Evolutionary conservation across 2,329 filamentous ascomycete species (phyloP), one percentile per base, ranked within the genome.

Genomic region (Cyphellophora europaea): DNA sequence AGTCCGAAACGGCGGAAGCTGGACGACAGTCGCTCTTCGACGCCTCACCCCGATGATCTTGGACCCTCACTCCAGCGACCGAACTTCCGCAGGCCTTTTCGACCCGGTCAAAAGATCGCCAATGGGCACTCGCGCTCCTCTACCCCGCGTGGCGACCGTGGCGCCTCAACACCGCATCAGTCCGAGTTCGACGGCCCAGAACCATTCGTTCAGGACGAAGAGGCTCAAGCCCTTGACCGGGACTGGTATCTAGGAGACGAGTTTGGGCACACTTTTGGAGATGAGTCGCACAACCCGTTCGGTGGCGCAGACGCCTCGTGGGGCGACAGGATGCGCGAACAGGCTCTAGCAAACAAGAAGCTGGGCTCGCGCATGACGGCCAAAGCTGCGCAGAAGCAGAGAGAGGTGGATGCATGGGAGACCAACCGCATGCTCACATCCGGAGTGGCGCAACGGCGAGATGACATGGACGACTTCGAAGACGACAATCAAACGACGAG

Each of bases 391-490:
- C 86, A 94, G 59, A 84, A 88, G 50, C 85, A 94, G 57, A 87
- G 83, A 54, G 91, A 98, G 54, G 87, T 91, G 28, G 91, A 98
- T 60, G 89, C 88, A 0, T 98, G 91, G 91, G 93, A 98, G 60
- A 91, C 89, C 11, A 98, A 98, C 57, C 83, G 91, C 40, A 96
- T 98, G 91, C 71, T 98, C 41, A 91, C 88, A 1, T 95, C 88
- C 13, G 89, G 89, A 37, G 88, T 98, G 12, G 91, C 91, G 12
- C 93, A 98, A 58, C 71, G 89, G 52, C 70, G 86, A 47, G 84
- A 91, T 50, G 76, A 86, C 54, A 79, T 79, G 15, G 72, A 75
- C 31, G 86, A 91, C 53, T 93, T 95, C 51, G 80, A 81, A 33
- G 81, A 93, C 45, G 91, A 98, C 44, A 82, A 95, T 32, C 91